A percentile compares a stretch with the other conserved stretches of the same genome.
Conservation (phyloP, 495 filamentous ascomycete genomes). For the Aspergillus incahuasiensis region DNA sequence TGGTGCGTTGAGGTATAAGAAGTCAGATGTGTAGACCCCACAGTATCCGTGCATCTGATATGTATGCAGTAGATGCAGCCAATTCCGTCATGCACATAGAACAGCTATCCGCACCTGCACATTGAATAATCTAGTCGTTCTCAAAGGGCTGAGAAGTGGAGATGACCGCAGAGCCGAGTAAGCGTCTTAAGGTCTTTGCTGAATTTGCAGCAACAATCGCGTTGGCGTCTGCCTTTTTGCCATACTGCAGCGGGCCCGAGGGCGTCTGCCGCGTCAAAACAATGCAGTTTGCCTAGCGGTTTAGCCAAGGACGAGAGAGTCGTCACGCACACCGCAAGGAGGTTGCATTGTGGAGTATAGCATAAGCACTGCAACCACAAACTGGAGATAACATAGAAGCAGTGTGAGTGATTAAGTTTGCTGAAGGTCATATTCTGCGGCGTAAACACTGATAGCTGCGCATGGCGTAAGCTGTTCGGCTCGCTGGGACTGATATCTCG, state of each 20-base stretch:
- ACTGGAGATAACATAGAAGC: neutral
- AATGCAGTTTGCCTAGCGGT: neutral
- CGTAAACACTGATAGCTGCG: neutral
- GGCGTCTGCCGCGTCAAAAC: neutral
- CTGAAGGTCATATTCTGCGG: neutral
- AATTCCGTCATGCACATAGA: constrained; percentile 12
- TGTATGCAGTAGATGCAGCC: constrained; percentile 8
- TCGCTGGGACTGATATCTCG: neutral
- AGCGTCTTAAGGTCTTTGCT: neutral
- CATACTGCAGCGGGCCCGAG: neutral
- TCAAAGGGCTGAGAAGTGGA: constrained; percentile 17
- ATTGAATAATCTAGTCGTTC: constrained; percentile 19
- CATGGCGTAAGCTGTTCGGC: neutral
- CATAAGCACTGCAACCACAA: neutral
- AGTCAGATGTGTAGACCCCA: constrained; percentile 14
- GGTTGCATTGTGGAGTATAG: neutral
- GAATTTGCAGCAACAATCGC: constrained; percentile 3
- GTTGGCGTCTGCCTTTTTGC: neutral
- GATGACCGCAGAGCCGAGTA: constrained; percentile 1
- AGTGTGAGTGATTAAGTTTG: neutral
- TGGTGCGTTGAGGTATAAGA: constrained; percentile 7
- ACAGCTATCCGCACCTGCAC: constrained; percentile 14
- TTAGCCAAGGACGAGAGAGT: neutral
- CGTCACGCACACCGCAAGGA: neutral
- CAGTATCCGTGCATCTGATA: constrained; percentile 19